Percentiles rank a stretch among this genome's conserved stretches.
These are phyloP conservation scores for Calonectria naviculata DNA, from an alignment of 2,329 filamentous ascomycete genomes.

Conservation along the genomic window DNA sequence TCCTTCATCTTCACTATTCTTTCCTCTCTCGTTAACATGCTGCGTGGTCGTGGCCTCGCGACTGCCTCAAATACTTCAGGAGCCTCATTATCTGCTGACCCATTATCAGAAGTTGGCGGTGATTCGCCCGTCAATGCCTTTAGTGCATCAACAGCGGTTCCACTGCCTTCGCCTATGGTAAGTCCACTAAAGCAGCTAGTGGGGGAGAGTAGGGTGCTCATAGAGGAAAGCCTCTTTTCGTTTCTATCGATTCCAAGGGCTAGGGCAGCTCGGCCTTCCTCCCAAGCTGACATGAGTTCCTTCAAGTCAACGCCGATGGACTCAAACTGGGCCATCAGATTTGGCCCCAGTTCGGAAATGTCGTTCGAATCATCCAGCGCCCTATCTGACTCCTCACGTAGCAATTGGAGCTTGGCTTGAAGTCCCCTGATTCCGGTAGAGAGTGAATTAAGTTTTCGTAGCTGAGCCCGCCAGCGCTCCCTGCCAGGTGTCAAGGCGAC, in stretches of 20 bases:
- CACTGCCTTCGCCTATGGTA: slow-evolving; percentile 67
- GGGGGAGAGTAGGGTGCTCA: slow-evolving; percentile 70
- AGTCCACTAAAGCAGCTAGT: slow-evolving; percentile 74
- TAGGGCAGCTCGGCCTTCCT: slow-evolving; percentile 85
- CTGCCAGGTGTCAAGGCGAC: slow-evolving; percentile 75
- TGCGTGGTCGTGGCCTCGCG: slow-evolving; percentile 76
- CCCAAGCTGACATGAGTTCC: slow-evolving; percentile 85
- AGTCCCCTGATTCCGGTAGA: slow-evolving; percentile 91
- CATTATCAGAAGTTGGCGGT: slow-evolving; percentile 62
- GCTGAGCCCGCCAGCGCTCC: slow-evolving; percentile 86
- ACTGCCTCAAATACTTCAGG: slow-evolving; percentile 94
- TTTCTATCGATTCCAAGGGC: slow-evolving; percentile 85
- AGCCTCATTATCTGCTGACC: slow-evolving; percentile 70
- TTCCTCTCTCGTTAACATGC: slow-evolving; percentile 84
- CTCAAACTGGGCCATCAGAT: slow-evolving; percentile 90
- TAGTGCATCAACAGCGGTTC: slow-evolving; percentile 70
- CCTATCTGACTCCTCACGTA: slow-evolving; percentile 89
- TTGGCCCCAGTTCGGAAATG: slow-evolving; percentile 80
- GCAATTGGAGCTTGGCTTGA: slow-evolving; percentile 92
- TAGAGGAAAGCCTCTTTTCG: slow-evolving; percentile 74
- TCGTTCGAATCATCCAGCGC: slow-evolving; percentile 79
- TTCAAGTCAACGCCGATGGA: slow-evolving; percentile 91
- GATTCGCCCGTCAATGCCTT: slow-evolving; percentile 81
- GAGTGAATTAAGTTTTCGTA: slow-evolving; percentile 88
- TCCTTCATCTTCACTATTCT: slow-evolving; percentile 89